Conservation (phyloP, 2,329 filamentous ascomycete genomes). For the Pseudogymnoascus destructans region DNA sequence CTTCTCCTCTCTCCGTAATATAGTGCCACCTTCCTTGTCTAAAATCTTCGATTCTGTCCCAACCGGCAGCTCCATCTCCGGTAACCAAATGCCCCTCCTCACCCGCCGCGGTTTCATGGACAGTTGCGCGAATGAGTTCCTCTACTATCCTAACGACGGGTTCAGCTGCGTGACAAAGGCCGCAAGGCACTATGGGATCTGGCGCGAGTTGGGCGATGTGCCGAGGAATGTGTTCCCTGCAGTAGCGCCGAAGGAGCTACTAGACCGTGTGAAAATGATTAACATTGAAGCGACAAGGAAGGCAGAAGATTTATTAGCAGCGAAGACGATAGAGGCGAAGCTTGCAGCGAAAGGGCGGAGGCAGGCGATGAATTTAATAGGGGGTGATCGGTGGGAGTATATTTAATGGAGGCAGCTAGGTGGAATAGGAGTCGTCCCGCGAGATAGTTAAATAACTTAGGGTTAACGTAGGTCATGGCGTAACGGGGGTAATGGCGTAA, state of each 20-base stretch:
- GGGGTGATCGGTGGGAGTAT: neutral
- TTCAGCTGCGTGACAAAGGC: slow-evolving; percentile 13
- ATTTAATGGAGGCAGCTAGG: neutral
- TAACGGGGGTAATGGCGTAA: too few species aligned
- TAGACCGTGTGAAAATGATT: slow-evolving; percentile 4
- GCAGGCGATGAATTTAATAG: neutral
- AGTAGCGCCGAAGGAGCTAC: slow-evolving; percentile 9
- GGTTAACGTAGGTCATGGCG: too few species aligned
- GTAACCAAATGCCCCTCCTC: slow-evolving; percentile 32
- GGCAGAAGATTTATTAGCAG: neutral
- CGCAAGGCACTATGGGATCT: slow-evolving; percentile 16
- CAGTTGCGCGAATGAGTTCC: slow-evolving; percentile 16
- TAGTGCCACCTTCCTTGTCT: neutral
- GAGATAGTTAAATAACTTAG: too few species aligned
- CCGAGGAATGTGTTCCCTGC: slow-evolving; percentile 17
- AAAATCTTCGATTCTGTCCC: neutral
- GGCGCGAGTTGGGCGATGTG: slow-evolving; percentile 17
- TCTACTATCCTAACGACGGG: slow-evolving; percentile 15
- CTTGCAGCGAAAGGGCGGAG: neutral
- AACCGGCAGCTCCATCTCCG: slow-evolving; percentile 9
- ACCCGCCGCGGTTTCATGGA: slow-evolving; percentile 51
- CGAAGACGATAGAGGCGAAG: neutral
- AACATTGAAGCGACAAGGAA: neutral
- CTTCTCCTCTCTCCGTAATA: neutral
- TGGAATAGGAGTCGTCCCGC: neutral